These are phyloP conservation scores for Leccinum pallidistipes DNA, from an alignment of 1,284 basidiomycete genomes.

Conservation along the genomic window DNA sequence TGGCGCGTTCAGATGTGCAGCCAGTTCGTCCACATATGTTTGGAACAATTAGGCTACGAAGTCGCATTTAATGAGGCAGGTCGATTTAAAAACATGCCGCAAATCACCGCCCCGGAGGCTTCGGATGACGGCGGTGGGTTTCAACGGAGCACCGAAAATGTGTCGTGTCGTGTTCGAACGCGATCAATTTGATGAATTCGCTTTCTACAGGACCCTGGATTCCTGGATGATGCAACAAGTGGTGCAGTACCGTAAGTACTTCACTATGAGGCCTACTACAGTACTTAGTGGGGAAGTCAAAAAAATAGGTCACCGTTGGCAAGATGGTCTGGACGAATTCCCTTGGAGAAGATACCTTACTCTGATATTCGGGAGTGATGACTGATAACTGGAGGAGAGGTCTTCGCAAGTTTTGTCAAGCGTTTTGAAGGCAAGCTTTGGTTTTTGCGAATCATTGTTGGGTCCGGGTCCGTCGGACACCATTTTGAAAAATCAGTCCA, in stretches of 20 bases:
- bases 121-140: neutral
- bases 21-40: neutral
- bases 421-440: neutral
- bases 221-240: neutral
- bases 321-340: neutral
- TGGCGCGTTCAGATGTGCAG: neutral
- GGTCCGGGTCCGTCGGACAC: neutral
- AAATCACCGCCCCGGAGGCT: neutral
- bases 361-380: too few species aligned
- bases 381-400: too few species aligned
- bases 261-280: neutral
- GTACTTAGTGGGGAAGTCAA: neutral
- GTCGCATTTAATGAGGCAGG: neutral
- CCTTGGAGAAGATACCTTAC: neutral
- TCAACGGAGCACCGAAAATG: neutral
- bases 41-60: neutral
- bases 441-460: neutral
- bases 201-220: neutral
- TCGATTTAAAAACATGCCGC: neutral
- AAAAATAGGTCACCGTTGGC: neutral
- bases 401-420: neutral
- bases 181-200: neutral
- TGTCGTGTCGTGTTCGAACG: too few species aligned
- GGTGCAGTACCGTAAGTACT: neutral
- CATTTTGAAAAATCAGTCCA: neutral